phyloP scores from a whole-genome alignment of 2,329 filamentous ascomycete genomes.

The Diaporthe longicolla region DNA sequence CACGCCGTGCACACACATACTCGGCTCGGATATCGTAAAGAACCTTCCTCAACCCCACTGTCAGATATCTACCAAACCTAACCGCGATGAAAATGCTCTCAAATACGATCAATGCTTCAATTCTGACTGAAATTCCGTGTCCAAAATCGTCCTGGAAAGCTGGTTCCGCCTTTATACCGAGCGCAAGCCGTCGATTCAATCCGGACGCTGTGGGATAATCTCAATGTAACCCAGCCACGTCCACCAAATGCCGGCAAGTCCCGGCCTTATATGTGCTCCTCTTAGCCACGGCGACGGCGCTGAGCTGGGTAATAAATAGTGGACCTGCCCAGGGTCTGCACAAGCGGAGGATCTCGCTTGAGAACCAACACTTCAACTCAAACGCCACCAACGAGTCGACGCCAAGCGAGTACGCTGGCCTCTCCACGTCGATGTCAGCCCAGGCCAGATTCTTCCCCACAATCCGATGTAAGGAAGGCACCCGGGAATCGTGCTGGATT shows the following conservation, averaged over 20 bases:
- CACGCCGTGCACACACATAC: too few relatives aligned
- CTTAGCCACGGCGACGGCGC: background rate
- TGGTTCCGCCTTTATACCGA: too few relatives aligned
- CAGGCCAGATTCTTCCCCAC: too few relatives aligned
- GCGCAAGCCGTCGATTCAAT: background rate
- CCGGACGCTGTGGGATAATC: too few relatives aligned
- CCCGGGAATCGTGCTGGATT: too few relatives aligned
- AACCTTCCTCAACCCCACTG: background rate
- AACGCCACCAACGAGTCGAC: background rate
- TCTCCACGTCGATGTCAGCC: background rate
- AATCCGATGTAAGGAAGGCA: too few relatives aligned
- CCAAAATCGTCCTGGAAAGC: background rate
- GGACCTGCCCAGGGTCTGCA: background rate
- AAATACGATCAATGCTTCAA: background rate
- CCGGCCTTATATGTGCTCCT: background rate
- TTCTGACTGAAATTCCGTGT: background rate
- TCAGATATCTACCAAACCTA: background rate
- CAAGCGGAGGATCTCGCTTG: background rate
- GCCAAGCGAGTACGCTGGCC: background rate
- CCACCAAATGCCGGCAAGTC: background rate
- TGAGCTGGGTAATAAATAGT: background rate
- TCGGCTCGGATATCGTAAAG: too few relatives aligned
- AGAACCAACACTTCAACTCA: constrained; percentile 4
- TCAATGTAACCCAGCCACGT: background rate
- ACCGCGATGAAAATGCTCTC: too few relatives aligned